Evolutionary conservation across 2,329 filamentous ascomycete species (phyloP), one percentile per base, ranked within the genome.

Genomic region (Colletotrichum cereale): DNA sequence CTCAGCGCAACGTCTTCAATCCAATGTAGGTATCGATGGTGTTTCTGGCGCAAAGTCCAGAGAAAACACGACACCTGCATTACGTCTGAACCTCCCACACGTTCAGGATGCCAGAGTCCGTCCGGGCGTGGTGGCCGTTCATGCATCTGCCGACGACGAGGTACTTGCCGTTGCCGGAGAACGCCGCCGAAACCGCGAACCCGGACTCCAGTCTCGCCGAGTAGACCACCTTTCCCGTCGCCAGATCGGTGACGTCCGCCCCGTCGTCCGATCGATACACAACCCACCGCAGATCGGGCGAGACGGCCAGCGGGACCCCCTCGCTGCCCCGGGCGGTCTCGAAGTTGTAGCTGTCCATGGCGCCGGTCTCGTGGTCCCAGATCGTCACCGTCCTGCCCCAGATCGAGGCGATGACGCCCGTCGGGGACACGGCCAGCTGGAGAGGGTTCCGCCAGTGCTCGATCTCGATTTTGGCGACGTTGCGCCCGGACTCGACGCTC

Each of bases 191-290:
- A 3, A 61, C 57, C 12, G 60, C 72, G 38, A 73, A 73, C 2
- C 72, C 72, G 11, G 70, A 47, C 42, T 68, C 72, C 0, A 73
- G 36, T 3, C 62, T 58, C 12, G 66, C 66, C 36, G 69, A 58
- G 62, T 68, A 73, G 16, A 70, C 47, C 0, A 72, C 62, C 52
- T 58, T 66, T 12, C 72, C 69, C 36, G 68, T 72, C 14, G 72
- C 36, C 16, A 72, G 62, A 2, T 72, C 72, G 2, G 69, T 61
- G 14, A 72, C 65, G 10, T 73, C 72, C 5, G 69, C 72, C 7
- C 72, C 72, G 29, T 72, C 61, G 5, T 73, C 72, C 0, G 68
- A 72, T 18, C 72, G 72, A 26, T 70, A 69, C 50, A 57, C 70
- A 18, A 72, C 50, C 36, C 61, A 72, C 24, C 52, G 55, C 44